phyloP scores from a whole-genome alignment of 768 basidiomycete genomes.

The Mycena crocata region DNA sequence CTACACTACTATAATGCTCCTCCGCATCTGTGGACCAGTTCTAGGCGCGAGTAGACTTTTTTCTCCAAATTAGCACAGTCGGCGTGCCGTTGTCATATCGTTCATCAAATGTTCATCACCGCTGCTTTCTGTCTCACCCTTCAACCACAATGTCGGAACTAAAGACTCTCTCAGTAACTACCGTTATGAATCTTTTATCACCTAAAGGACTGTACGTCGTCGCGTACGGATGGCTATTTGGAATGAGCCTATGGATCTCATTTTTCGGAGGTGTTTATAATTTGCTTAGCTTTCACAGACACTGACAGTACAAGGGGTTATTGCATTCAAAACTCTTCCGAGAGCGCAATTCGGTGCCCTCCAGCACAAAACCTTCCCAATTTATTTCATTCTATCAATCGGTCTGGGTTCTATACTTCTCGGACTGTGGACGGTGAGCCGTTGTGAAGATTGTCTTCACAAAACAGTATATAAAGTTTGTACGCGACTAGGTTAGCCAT shows the following conservation, averaged over 20 bases:
- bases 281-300: constrained; percentile 15
- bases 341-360: constrained; percentile 79
- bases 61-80: constrained; percentile 8
- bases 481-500: too few relatives aligned
- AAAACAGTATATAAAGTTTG: too few relatives aligned
- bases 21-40: constrained; percentile 23
- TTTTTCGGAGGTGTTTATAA: constrained; percentile 69
- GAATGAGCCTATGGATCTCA: constrained; percentile 81
- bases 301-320: constrained; percentile 56
- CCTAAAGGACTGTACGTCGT: constrained; percentile 60
- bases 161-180: constrained; percentile 50
- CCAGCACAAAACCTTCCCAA: constrained; percentile 79
- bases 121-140: constrained; percentile 4
- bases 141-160: constrained; percentile 30
- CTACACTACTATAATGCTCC: constrained; percentile 30
- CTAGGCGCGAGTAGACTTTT: constrained; percentile 27
- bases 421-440: constrained; percentile 67
- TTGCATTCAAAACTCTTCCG: constrained; percentile 70
- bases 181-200: constrained; percentile 45
- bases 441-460: too few relatives aligned
- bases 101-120: background rate
- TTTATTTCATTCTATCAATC: constrained; percentile 77
- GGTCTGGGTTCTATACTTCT: constrained; percentile 65
- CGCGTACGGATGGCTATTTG: constrained; percentile 73
- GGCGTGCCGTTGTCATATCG: background rate